Evolutionary conservation across 768 basidiomycete genomes (phyloP), one percentile per base, ranked within the genome.

Genomic region (Harrya chromipes): DNA sequence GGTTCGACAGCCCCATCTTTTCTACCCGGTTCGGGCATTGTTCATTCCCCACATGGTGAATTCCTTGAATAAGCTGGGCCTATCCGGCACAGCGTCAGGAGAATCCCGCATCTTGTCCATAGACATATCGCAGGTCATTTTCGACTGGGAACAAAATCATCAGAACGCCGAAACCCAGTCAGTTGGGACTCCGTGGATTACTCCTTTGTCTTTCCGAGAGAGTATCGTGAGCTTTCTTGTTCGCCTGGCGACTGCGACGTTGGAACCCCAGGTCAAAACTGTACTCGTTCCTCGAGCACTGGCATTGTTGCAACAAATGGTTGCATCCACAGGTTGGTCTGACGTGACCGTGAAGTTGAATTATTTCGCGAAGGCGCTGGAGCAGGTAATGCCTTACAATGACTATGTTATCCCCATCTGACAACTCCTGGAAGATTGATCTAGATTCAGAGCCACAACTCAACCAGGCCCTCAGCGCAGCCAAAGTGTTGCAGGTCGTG

Each of bases 31-130:
- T 49, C 87, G 97, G 36, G 87, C 90, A 4, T 74, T 97, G 9
- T 98, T 97, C 69, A 82, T 97, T 13, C 88, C 93, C 0, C 89
- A 94, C 62, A 94, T 99, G 72, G 89, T 94, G 35, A 88, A 88
- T 60, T 90, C 90, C 10, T 74, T 99, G 54, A 79, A 79, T 46
- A 94, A 94, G 66, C 77, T 98, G 6, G 94, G 93, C n/a, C 79
- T 94, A 62, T 79, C 83, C 16, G 69, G 79, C 4, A 75, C 78
- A 4, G 80, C 90, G 11, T 87, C 82, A 9, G 63, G 76, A 20
- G 97, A 98, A 59, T 85, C 90, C 7, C 83, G 93, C n/a, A 70
- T 84, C 19, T 72, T 98, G 36, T 90, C 92, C 19, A 80, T 97
- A 49, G 97, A 99, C 52, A 81, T 94, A 31, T 76, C 94, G 13